Evolutionary conservation across 352 stramenopile species (phyloP), one percentile per base, ranked within the genome.

Genomic region (Globisporangium nagaii): DNA sequence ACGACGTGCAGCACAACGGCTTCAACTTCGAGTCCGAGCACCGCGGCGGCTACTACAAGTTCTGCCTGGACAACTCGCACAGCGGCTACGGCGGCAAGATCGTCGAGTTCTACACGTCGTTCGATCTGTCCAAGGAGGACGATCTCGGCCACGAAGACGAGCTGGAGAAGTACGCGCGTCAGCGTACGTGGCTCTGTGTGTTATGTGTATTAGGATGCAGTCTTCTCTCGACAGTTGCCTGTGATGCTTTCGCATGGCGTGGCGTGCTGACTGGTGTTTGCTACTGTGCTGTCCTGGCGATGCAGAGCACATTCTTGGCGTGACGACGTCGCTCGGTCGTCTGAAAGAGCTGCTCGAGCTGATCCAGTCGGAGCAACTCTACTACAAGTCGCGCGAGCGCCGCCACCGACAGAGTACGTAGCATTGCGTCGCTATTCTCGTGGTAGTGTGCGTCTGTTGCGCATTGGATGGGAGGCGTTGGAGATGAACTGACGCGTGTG

Each of bases 11-110:
- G 63, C 79, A 88, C 57, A 93, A 86, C 57, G 83, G 80, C 40
- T 93, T 93, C 61, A 93, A 93, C 63, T 93, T 91, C 54, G 73
- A 91, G 42, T 86, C 80, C 55, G 83, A 93, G 66, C 78, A 91
- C 60, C 79, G 80, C 47, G 80, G 80, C 40, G 83, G 83, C 22
- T 93, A 79, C 74, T 93, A 93, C 69, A 88, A 88, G 66, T 93
- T 91, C 41, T 93, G 83, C 46, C 58, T 93, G 17, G 73, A 86
- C 60, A 93, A 93, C 63, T 64, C 63, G 56, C 83, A 93, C 63
- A 84, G 77, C 63, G 62, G 64, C 31, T 83, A 73, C 52, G 54
- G 71, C 20, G 63, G 62, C 24, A 93, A 91, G 69, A 60, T 72
- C 34, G 73, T 93, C 31, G 79, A 93, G 66, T 90, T 88, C 56